Evolutionary conservation across 2,329 filamentous ascomycete species (phyloP), one percentile per base, ranked within the genome.

Genomic region (Thermothelomyces thermophilus): DNA sequence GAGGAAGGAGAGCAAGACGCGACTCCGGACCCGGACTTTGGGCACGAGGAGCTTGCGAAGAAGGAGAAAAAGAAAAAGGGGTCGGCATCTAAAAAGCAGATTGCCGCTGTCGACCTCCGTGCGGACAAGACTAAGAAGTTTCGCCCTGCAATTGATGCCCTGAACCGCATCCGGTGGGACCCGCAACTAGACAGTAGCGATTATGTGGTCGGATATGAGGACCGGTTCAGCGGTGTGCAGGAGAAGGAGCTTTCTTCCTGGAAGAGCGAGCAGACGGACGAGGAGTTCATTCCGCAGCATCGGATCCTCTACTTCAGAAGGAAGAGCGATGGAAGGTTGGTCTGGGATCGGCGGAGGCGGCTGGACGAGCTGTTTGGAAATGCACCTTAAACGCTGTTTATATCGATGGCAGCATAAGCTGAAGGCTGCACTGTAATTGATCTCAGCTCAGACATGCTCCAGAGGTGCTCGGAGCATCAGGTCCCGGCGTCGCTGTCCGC

Each of bases 221-320:
- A 84, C 61, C 70, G 80, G 14, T 83, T 83, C 58, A 52, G 70
- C 3, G 79, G 77, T 1, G 68, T 72, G 2, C 71, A 69, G 56
- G 80, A 83, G 63, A 75, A 74, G 55, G 61, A 70, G 1, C 63
- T 83, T 5, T 73, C 73, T 45, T 66, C 70, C 26, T 84, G 80
- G 80, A 81, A 78, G 67, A 70, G 67, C 14, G 80, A 83, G 58
- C 74, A 78, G 63, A 82, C 80, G 28, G 75, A 83, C 55, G 79
- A 83, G 52, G 80, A 84, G 63, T 84, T 82, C 58, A 83, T 84
- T 48, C 81, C 81, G 6, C 77, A 83, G 64, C 80, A 83, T 59
- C 70, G 80, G 14, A 80, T 84, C 54, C 61, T 80, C 49, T 83
- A 80, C 62, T 83, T 84, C 59, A 79, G 73, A 63, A 69, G 73